Evolutionary conservation across 1,284 basidiomycete genomes (phyloP).

Genomic region (Fistulina hepatica): DNA sequence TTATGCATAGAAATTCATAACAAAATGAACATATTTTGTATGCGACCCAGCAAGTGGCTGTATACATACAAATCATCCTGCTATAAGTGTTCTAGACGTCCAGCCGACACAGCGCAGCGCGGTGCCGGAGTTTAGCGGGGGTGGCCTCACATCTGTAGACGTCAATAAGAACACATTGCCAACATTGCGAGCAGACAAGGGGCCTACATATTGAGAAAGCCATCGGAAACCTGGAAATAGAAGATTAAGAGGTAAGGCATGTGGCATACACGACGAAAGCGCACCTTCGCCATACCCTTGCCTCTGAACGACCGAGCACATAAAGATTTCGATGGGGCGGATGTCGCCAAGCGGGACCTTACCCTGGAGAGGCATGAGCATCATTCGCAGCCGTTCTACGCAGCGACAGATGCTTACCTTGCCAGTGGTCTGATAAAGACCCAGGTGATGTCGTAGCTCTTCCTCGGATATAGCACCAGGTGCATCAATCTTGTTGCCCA

Average conservation of each 20-base stretch:
- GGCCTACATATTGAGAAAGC: slow-evolving; percentile 84
- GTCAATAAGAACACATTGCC: too few species aligned
- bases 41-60: too few species aligned
- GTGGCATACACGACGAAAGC: slow-evolving; percentile 12
- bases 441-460: slow-evolving; percentile 90
- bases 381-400: too few species aligned
- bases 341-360: slow-evolving; percentile 96
- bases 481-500: slow-evolving; percentile 99
- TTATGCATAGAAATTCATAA: too few species aligned
- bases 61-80: too few species aligned
- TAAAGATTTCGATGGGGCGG: slow-evolving; percentile 98
- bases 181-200: not conserved
- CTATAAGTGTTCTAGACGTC: too few species aligned
- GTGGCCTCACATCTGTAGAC: too few species aligned
- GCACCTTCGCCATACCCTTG: slow-evolving; percentile 96
- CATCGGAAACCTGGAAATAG: slow-evolving; percentile 80
- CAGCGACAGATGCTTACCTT: too few species aligned
- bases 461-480: slow-evolving; percentile 96
- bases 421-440: slow-evolving; percentile 97
- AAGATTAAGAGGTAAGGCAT: slow-evolving; percentile 8
- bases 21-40: too few species aligned
- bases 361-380: slow-evolving; percentile 44
- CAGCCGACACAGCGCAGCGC: too few species aligned
- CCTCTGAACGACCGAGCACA: slow-evolving; percentile 99
- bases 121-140: too few species aligned